Base-by-base conservation (phyloP, 352 stramenopile species). In the Albugo laibachii region DNA sequence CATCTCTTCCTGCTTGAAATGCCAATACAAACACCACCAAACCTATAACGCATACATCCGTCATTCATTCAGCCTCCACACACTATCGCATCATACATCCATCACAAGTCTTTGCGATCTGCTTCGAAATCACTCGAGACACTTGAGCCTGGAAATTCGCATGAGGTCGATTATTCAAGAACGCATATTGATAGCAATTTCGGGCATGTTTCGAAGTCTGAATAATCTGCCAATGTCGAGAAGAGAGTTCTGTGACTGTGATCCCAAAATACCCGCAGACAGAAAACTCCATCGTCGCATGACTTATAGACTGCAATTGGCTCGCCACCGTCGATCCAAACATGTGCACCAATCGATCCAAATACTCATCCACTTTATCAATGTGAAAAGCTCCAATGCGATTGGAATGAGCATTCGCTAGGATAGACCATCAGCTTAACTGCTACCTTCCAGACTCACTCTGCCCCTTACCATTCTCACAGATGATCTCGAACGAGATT, bases 21-120 rank as follows among this genome's bases (percentile, higher is more conserved):
- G 85, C 83, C 45, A 87, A 40, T 6, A 91, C 64, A 47, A 83
- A 81, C 35, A 87, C 77, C 12, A 69, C 71, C 34, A 85, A 78
- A 11, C 63, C 76, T 88, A 24, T 10, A 38, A 44, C 14, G 38
- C 38, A 19, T 43, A 24, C 36, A n/a, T 49, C 11, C 31, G 13
- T 51, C 18, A 18, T 41, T n/a, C 16, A 39, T 19, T 15, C 44
- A 35, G 5, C 2, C 18, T n/a, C 13, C 13, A 41, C 16, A 21
- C 5, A 5, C 2, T 8, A 21, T 20, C 19, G 16, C 42, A n/a
- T n/a, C 42, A 38, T 41, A 43, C 13, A 18, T 50, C 34, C 34
- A 15, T 39, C 18, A n/a, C 14, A 21, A 14, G 45, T 16, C 45
- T 39, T 3, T 6, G 20, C 15, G 6, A 35, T 35, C 10, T 31